A percentile compares a stretch with the other conserved stretches of the same genome.
Evolutionary conservation across 495 filamentous ascomycete species (phyloP).

Genomic region (Hyaloscypha finlandica): DNA sequence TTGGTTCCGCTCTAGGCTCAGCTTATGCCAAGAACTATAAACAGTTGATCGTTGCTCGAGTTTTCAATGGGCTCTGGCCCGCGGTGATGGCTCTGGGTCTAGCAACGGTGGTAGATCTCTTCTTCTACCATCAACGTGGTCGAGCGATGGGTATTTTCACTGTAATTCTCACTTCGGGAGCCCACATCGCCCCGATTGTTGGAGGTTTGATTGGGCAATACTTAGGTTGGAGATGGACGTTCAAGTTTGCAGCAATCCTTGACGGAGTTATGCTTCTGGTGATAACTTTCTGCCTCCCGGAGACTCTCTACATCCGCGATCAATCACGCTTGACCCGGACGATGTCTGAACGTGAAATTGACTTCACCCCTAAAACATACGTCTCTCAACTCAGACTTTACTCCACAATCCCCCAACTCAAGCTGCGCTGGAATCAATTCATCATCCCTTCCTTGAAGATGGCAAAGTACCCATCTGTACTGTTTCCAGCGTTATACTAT

Average conservation of each 20-base stretch:
- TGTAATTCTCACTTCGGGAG: neutral
- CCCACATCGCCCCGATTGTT: slow-evolving; percentile 1
- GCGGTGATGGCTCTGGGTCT: slow-evolving; percentile 6
- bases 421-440: slow-evolving; percentile 6
- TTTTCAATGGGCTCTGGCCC: slow-evolving; percentile 4
- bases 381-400: slow-evolving; percentile 6
- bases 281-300: neutral
- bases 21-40: neutral
- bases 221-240: neutral
- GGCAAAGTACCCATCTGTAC: slow-evolving; percentile 6
- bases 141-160: slow-evolving; percentile 9
- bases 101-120: slow-evolving; percentile 4
- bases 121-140: slow-evolving; percentile 8
- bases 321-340: neutral
- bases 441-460: slow-evolving; percentile 8
- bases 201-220: neutral
- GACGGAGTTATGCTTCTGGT: neutral
- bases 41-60: slow-evolving; percentile 2
- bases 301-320: slow-evolving; percentile 5
- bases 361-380: slow-evolving; percentile 3
- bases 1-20: neutral
- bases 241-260: slow-evolving; percentile 2
- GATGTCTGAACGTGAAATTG: slow-evolving; percentile 1
- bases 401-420: slow-evolving; percentile 1
- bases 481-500: slow-evolving; percentile 4